Evolutionary conservation across 75 land plant genomes (phyloP).

Genomic region (Pinus taeda): DNA sequence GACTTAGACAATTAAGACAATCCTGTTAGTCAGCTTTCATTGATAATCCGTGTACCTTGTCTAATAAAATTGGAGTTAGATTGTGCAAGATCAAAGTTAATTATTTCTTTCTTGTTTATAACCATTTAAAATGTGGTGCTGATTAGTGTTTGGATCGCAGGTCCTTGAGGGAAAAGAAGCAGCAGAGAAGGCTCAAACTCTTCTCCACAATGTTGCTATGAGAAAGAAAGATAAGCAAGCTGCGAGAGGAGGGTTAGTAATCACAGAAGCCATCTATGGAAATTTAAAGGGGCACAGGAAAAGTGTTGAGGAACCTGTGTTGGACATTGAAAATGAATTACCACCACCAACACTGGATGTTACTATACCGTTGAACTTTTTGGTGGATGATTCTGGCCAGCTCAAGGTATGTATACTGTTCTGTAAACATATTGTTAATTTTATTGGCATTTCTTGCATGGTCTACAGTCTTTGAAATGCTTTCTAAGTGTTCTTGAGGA

Average conservation of each 20-base stretch:
- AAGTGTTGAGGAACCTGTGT: conserved; percentile 21
- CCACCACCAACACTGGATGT: conserved; percentile 81
- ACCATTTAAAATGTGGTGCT: neutral
- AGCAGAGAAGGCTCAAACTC: conserved; percentile 75
- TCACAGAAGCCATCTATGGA: conserved; percentile 81
- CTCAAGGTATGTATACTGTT: conserved; percentile 61
- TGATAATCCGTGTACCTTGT: neutral
- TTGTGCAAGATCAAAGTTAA: neutral
- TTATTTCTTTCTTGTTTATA: neutral
- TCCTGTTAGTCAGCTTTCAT: neutral
- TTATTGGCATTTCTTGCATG: conserved; percentile 6
- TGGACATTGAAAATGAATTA: conserved; percentile 30
- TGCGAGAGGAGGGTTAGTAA: conserved; percentile 70
- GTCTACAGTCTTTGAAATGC: neutral
- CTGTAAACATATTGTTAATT: neutral
- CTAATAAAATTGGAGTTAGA: neutral
- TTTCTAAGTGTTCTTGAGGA: neutral
- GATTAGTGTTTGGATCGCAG: conserved; percentile 21
- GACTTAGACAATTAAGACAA: neutral
- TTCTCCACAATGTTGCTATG: conserved; percentile 73
- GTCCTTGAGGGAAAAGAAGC: conserved; percentile 70
- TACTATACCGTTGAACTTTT: conserved; percentile 81
- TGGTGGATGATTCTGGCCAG: conserved; percentile 78
- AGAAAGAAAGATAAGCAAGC: conserved; percentile 69
- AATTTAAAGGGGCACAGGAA: conserved; percentile 43